Conservation (phyloP, 2,329 filamentous ascomycete species). For the Aureobasidium melanogenum region DNA sequence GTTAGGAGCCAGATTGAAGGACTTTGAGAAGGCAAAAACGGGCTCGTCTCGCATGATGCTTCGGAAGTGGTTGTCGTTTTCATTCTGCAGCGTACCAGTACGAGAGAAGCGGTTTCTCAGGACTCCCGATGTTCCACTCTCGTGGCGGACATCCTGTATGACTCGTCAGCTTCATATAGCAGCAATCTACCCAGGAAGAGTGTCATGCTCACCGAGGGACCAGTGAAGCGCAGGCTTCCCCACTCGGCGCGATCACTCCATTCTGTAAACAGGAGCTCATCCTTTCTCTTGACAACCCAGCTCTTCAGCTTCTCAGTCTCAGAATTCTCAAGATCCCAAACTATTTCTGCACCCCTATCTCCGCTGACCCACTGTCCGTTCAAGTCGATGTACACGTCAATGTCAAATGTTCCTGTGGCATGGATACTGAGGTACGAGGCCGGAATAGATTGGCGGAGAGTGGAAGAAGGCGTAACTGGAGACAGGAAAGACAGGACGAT, state of each 20-base stretch:
- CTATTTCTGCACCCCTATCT: constrained; percentile 57
- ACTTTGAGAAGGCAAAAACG: constrained; percentile 41
- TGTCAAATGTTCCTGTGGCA: constrained; percentile 54
- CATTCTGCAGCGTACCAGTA: constrained; percentile 54
- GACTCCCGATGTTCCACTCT: constrained; percentile 58
- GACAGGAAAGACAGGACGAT: constrained; percentile 61
- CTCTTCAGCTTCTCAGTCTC: constrained; percentile 44
- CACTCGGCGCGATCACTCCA: constrained; percentile 68
- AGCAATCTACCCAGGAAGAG: constrained; percentile 33
- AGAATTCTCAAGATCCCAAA: constrained; percentile 52
- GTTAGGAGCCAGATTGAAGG: constrained; percentile 41
- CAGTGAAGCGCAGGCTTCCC: constrained; percentile 72
- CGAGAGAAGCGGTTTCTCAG: constrained; percentile 62
- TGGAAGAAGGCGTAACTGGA: constrained; percentile 73
- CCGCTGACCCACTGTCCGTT: constrained; percentile 71
- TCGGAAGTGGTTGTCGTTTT: constrained; percentile 42
- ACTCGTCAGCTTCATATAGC: constrained; percentile 27
- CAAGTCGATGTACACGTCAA: constrained; percentile 40
- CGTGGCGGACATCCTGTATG: constrained; percentile 49
- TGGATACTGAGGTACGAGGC: constrained; percentile 67
- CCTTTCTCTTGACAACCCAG: constrained; percentile 53
- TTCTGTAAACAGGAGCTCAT: constrained; percentile 66
- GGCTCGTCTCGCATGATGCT: constrained; percentile 42
- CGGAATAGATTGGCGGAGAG: constrained; percentile 71
- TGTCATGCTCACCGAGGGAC: constrained; percentile 35